Percentiles rank a stretch among this genome's conserved stretches.
Conservation (phyloP, 1,284 basidiomycete species). For the Amylostereum chailletii region DNA sequence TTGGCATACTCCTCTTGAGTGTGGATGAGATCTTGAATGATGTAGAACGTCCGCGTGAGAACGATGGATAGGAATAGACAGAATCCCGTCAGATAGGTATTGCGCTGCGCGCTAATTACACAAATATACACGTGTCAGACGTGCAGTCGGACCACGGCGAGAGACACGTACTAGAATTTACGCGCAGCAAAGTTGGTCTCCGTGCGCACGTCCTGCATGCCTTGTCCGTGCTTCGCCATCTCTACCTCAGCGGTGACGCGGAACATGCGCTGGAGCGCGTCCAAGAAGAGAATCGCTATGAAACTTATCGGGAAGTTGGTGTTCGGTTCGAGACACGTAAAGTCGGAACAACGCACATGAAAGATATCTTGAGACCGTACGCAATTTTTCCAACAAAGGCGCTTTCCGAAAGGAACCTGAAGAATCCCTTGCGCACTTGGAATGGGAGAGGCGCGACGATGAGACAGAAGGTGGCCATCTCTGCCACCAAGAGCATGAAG, state of each 20-base stretch:
- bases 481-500: conserved; percentile 67
- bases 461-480: conserved; percentile 71
- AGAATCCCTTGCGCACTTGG: conserved; percentile 60
- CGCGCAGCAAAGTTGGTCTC: conserved; percentile 84
- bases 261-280: conserved; percentile 91
- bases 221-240: conserved; percentile 50
- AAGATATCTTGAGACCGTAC: conserved; percentile 85
- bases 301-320: conserved; percentile 47
- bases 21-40: conserved; percentile 86
- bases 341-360: conserved; percentile 60
- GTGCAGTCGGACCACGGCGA: background rate
- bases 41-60: conserved; percentile 87
- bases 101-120: conserved; percentile 60
- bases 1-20: conserved; percentile 83
- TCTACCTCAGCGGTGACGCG: conserved; percentile 75
- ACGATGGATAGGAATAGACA: conserved; percentile 92
- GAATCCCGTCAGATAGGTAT: conserved; percentile 87
- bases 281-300: conserved; percentile 78
- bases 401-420: conserved; percentile 69
- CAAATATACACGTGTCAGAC: conserved; percentile 4
- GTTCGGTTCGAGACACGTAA: background rate
- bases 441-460: conserved; percentile 75
- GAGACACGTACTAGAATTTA: conserved; percentile 78
- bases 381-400: conserved; percentile 64
- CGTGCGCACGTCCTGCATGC: conserved; percentile 58